Percentiles rank a stretch among this genome's conserved stretches.
Evolutionary conservation across 2,329 filamentous ascomycete genomes (phyloP).

Genomic region (Lecanosticta acicola): DNA sequence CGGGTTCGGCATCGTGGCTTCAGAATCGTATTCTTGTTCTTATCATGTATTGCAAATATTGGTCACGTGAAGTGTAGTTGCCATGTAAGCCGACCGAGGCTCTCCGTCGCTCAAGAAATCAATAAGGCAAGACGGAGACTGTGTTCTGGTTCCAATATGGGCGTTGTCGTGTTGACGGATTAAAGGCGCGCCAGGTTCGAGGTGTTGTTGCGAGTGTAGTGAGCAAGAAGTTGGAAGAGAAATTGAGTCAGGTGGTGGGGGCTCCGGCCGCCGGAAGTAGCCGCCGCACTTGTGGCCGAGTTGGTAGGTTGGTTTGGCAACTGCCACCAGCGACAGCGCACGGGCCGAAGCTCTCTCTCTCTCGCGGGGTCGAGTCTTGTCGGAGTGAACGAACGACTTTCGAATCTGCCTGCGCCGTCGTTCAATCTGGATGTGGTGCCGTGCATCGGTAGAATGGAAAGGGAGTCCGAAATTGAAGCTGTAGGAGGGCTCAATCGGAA

Average conservation of each 20-base stretch:
- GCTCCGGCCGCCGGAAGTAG: neutral
- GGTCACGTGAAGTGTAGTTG: neutral
- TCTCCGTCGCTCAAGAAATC: neutral
- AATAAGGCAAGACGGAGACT: neutral
- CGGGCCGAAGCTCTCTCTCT: no score
- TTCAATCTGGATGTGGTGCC: no score
- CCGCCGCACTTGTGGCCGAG: neutral
- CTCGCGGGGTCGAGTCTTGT: no score
- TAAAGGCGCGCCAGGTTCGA: neutral
- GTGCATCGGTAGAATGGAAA: no score
- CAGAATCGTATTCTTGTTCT: neutral
- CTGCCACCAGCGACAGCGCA: neutral
- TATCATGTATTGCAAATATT: slow-evolving; percentile 2
- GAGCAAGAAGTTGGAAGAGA: neutral
- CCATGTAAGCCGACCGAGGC: neutral
- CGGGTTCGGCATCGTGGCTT: neutral
- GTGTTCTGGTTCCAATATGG: neutral
- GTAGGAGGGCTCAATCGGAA: no score
- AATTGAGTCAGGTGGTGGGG: neutral
- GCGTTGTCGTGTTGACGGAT: neutral
- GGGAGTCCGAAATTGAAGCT: no score
- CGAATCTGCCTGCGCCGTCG: no score
- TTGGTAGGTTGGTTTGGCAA: neutral
- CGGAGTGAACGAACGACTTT: no score
- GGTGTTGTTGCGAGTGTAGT: neutral